Conservation (phyloP, 2,329 filamentous ascomycete genomes). For the Scolecobasidium constrictum region DNA sequence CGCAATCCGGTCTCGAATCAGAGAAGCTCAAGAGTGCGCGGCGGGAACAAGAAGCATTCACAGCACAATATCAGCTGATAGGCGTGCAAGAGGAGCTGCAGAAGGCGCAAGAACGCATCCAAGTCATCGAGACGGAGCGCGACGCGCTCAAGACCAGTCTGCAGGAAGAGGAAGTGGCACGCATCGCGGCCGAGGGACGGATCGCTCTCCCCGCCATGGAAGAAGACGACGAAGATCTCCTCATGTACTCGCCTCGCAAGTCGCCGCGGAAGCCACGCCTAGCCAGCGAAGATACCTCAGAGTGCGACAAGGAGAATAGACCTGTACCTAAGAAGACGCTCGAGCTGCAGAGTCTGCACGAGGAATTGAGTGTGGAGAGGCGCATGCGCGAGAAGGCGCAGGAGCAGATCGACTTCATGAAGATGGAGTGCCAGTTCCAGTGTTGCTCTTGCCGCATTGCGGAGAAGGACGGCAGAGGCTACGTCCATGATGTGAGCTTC, state of each 20-base stretch:
- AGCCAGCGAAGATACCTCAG: constrained; percentile 34
- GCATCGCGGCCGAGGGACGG: constrained; percentile 60
- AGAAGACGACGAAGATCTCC: constrained; percentile 41
- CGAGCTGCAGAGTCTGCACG: constrained; percentile 36
- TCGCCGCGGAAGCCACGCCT: constrained; percentile 32
- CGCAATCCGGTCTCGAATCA: constrained; percentile 49
- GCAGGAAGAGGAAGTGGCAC: constrained; percentile 61
- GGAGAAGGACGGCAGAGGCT: constrained; percentile 25
- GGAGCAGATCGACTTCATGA: constrained; percentile 65
- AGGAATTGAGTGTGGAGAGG: constrained; percentile 41
- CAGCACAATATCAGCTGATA: constrained; percentile 54
- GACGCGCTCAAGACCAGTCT: constrained; percentile 63
- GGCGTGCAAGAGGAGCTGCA: constrained; percentile 56
- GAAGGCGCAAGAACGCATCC: constrained; percentile 51
- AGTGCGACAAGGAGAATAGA: constrained; percentile 37
- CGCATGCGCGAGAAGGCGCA: constrained; percentile 56
- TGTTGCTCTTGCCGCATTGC: constrained; percentile 49
- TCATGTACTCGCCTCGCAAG: constrained; percentile 52
- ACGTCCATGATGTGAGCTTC: constrained; percentile 26
- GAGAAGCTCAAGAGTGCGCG: constrained; percentile 52
- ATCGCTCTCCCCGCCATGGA: constrained; percentile 50
- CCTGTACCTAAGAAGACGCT: constrained; percentile 25
- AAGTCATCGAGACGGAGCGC: constrained; percentile 60
- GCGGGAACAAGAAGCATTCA: constrained; percentile 59
- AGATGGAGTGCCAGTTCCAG: constrained; percentile 60